phyloP scores from a whole-genome alignment of 257 asterid species.

The Henckelia pumila region DNA sequence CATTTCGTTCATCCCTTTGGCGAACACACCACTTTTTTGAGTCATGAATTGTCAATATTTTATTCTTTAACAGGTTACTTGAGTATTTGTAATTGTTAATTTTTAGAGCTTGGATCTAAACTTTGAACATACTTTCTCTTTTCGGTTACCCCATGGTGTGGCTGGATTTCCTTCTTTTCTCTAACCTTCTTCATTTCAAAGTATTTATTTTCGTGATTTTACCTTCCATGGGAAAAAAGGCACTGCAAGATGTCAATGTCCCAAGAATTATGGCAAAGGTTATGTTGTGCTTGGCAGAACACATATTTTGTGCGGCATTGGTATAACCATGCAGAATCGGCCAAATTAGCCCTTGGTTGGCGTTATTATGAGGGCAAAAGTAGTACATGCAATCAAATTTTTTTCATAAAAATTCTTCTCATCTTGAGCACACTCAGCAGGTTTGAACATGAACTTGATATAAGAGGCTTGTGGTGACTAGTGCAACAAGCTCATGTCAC shows the following conservation, averaged over 20 bases:
- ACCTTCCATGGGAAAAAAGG: neutral
- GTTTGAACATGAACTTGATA: neutral
- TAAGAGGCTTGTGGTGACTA: neutral
- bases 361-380: neutral
- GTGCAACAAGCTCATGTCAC: too few species aligned
- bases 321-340: slow-evolving; percentile 4
- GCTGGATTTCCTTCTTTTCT: slow-evolving; percentile 3
- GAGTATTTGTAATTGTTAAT: neutral
- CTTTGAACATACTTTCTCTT: slow-evolving; percentile 4
- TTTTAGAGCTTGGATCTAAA: slow-evolving; percentile 1
- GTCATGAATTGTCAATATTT: slow-evolving; percentile 3
- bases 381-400: neutral
- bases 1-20: slow-evolving; percentile 15
- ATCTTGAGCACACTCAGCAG: neutral
- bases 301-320: neutral
- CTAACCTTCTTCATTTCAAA: slow-evolving; percentile 1
- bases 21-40: neutral
- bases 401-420: neutral
- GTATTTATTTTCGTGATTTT: neutral
- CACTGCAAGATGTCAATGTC: slow-evolving; percentile 3
- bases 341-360: neutral
- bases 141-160: neutral
- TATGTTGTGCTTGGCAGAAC: neutral
- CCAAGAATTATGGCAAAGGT: neutral
- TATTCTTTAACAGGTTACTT: slow-evolving; percentile 1